phyloP scores from a whole-genome alignment of 75 land plant species.

The Cupressus sempervirens region DNA sequence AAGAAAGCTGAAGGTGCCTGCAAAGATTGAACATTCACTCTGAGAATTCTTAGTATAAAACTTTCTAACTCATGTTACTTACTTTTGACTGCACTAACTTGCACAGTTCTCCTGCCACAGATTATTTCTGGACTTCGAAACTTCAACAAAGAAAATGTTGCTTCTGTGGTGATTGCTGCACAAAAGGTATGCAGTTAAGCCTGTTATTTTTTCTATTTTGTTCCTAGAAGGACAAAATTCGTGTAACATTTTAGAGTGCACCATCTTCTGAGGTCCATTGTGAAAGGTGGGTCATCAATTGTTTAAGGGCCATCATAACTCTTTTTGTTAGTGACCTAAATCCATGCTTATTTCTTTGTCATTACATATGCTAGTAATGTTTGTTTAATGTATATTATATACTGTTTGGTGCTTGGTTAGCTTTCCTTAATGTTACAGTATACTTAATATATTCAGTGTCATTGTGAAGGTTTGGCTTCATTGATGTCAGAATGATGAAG shows the following conservation, averaged over 20 bases:
- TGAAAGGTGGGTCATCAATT: neutral
- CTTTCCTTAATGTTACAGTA: neutral
- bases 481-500: neutral
- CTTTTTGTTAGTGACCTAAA: neutral
- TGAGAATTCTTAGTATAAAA: neutral
- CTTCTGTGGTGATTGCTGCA: conserved; percentile 85
- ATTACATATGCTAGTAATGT: neutral
- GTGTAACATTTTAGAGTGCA: neutral
- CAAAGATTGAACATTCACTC: neutral
- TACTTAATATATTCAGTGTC: neutral
- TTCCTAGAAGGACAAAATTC: neutral
- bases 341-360: neutral
- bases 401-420: neutral
- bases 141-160: conserved; percentile 64
- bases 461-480: neutral
- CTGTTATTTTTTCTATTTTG: conserved; percentile 5
- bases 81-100: neutral
- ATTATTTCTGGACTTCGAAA: conserved; percentile 86
- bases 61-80: neutral
- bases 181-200: conserved; percentile 56
- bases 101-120: conserved; percentile 28
- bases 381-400: neutral
- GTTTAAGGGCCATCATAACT: neutral
- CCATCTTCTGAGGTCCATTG: neutral
- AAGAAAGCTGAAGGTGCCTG: neutral